Evolutionary conservation across 2,329 filamentous ascomycete genomes (phyloP).

Genomic region (Colletotrichum sp.): DNA sequence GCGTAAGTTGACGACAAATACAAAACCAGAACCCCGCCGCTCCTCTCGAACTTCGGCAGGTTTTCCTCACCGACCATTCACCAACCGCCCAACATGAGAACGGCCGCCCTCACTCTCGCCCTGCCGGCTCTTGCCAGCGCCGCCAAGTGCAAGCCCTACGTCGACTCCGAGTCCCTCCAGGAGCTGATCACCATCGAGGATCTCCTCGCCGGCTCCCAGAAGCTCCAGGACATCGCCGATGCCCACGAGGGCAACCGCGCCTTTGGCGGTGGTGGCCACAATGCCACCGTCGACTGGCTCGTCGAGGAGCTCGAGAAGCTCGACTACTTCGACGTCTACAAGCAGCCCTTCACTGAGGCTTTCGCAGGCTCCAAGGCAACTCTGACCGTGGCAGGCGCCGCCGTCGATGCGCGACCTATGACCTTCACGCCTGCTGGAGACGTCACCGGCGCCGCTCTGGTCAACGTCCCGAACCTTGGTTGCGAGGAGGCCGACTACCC

Average conservation of each 20-base stretch:
- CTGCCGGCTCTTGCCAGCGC: constrained; percentile 27
- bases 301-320: constrained; percentile 41
- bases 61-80: not conserved
- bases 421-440: constrained; percentile 57
- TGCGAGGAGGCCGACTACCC: constrained; percentile 61
- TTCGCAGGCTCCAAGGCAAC: constrained; percentile 36
- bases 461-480: constrained; percentile 56
- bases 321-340: constrained; percentile 47
- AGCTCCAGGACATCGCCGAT: constrained; percentile 49
- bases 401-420: constrained; percentile 34
- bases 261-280: constrained; percentile 50
- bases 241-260: constrained; percentile 46
- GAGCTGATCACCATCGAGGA: constrained; percentile 41
- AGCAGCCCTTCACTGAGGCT: constrained; percentile 48
- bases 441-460: constrained; percentile 41
- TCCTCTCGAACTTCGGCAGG: not conserved
- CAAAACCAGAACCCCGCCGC: not conserved
- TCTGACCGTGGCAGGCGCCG: constrained; percentile 33
- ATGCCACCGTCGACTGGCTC: constrained; percentile 50
- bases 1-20: not conserved
- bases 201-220: constrained; percentile 47
- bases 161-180: constrained; percentile 43
- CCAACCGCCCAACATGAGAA: constrained; percentile 8
- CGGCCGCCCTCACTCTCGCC: constrained; percentile 29
- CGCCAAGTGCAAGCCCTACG: constrained; percentile 32